Evolutionary conservation across 306 rosid genomes (phyloP).

Genomic region (Vachellia collinsii): DNA sequence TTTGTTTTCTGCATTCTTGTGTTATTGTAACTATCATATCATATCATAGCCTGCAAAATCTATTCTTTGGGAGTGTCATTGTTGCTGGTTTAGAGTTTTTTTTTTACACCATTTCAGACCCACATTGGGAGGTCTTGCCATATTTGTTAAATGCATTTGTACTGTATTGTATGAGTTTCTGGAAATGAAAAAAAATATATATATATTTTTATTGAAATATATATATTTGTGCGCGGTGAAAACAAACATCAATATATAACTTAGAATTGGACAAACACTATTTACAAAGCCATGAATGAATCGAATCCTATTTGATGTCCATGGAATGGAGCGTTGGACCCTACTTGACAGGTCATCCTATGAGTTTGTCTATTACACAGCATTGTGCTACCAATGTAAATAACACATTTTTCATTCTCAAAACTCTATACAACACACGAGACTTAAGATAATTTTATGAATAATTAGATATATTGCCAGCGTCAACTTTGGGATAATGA

Average conservation of each 20-base stretch:
- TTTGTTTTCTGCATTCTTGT: constrained; percentile 16
- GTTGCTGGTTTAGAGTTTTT: constrained; percentile 18
- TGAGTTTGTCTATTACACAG: too few relatives aligned
- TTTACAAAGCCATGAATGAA: neutral
- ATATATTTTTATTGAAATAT: neutral
- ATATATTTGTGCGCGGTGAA: neutral
- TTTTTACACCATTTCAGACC: constrained; percentile 33
- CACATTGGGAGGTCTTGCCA: constrained; percentile 31
- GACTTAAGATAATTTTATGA: too few relatives aligned
- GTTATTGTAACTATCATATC: neutral
- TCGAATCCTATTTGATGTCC: too few relatives aligned
- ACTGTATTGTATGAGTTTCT: constrained; percentile 28
- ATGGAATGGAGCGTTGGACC: too few relatives aligned
- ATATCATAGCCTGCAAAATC: constrained; percentile 16
- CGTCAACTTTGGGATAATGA: neutral
- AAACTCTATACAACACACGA: too few relatives aligned
- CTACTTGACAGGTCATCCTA: too few relatives aligned
- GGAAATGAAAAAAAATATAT: constrained; percentile 18
- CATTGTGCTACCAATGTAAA: too few relatives aligned
- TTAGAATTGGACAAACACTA: neutral
- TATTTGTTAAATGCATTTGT: constrained; percentile 18
- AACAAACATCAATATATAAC: too few relatives aligned
- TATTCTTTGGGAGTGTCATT: constrained; percentile 21
- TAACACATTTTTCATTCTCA: too few relatives aligned
- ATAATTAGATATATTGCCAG: too few relatives aligned